Conservation (phyloP, 768 basidiomycete genomes). For the Tulasnella sp. region DNA sequence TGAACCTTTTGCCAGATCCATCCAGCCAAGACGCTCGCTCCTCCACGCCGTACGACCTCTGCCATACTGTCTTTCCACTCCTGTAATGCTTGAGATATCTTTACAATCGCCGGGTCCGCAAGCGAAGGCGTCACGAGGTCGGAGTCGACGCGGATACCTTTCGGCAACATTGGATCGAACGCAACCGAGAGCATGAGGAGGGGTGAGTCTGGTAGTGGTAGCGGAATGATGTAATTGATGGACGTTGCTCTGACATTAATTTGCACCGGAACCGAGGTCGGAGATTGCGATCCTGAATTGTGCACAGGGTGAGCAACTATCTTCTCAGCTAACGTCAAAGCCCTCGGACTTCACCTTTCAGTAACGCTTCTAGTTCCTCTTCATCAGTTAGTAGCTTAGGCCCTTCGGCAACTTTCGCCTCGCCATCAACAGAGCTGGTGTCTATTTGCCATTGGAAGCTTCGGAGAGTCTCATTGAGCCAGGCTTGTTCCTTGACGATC, state of each 20-base stretch:
- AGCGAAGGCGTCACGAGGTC: constrained; percentile 39
- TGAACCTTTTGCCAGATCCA: constrained; percentile 37
- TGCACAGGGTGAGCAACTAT: not conserved
- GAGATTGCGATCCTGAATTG: constrained; percentile 37
- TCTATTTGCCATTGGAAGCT: constrained; percentile 44
- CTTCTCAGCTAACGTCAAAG: not conserved
- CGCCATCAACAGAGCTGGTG: not conserved
- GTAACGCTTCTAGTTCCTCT: constrained; percentile 46
- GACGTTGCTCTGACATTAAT: constrained; percentile 22
- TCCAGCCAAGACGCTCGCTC: constrained; percentile 55
- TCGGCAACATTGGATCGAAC: constrained; percentile 44
- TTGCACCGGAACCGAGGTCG: constrained; percentile 62
- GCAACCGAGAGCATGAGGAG: constrained; percentile 52
- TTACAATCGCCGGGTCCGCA: constrained; percentile 18
- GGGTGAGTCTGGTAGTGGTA: constrained; percentile 54
- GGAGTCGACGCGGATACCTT: constrained; percentile 47
- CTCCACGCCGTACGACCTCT: constrained; percentile 62
- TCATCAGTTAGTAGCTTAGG: not conserved
- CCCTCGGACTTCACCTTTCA: constrained; percentile 38
- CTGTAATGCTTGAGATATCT: constrained; percentile 21
- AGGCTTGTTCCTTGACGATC: constrained; percentile 73
- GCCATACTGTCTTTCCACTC: constrained; percentile 43
- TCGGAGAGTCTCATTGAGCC: constrained; percentile 63
- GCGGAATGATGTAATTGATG: constrained; percentile 37
- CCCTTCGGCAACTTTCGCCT: not conserved